Percentiles rank a stretch among this genome's conserved stretches.
Evolutionary conservation across 2,329 filamentous ascomycete species (phyloP).

Genomic region (Pezicula rhizophila): DNA sequence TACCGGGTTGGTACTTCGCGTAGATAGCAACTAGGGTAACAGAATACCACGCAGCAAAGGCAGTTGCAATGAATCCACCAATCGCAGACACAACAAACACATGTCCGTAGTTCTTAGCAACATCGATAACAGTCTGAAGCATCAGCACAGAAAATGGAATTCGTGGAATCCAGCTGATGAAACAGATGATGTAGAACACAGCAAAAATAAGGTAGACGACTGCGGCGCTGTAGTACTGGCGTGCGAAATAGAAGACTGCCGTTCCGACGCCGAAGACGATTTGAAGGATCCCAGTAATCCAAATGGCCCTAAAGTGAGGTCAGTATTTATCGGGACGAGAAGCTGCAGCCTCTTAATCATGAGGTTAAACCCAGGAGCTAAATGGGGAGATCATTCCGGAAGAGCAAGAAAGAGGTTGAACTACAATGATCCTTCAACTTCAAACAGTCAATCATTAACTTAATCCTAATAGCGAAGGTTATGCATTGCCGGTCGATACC

Average conservation of each 20-base stretch:
- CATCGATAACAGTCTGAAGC: constrained; percentile 79
- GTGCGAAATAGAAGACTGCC: constrained; percentile 76
- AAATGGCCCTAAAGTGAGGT: constrained; percentile 56
- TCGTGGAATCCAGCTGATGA: constrained; percentile 81
- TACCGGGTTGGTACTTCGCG: constrained; percentile 68
- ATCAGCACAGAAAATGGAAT: constrained; percentile 91
- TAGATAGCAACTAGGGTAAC: constrained; percentile 84
- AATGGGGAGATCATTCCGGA: too few species aligned
- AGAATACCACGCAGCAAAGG: constrained; percentile 78
- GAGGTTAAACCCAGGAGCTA: too few species aligned
- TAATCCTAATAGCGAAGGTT: too few species aligned
- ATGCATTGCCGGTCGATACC: too few species aligned
- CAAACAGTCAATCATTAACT: too few species aligned
- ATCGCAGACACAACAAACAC: constrained; percentile 82
- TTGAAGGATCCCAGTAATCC: constrained; percentile 85
- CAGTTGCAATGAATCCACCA: constrained; percentile 70
- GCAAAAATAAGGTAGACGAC: constrained; percentile 82
- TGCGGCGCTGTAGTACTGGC: constrained; percentile 72
- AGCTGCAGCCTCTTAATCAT: too few species aligned
- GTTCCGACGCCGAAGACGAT: constrained; percentile 79
- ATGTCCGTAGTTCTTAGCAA: constrained; percentile 77
- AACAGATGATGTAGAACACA: constrained; percentile 75
- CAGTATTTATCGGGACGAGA: background rate
- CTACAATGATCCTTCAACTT: too few species aligned
- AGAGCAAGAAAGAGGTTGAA: too few species aligned